Evolutionary conservation across 106 monocot species (phyloP).

Genomic region (Vanilla planifolia): DNA sequence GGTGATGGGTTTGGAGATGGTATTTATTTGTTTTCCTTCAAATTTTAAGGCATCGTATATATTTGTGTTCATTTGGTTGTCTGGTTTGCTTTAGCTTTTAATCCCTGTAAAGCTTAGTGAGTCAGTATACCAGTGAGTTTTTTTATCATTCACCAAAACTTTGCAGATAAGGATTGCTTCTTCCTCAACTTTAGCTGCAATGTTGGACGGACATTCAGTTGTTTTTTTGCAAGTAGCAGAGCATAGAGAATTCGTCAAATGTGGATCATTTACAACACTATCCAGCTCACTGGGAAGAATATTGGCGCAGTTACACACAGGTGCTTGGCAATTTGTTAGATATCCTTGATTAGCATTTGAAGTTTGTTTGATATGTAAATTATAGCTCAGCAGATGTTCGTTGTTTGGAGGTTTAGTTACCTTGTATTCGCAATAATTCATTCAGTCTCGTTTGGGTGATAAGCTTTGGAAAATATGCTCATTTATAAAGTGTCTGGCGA

Average conservation of each 20-base stretch:
- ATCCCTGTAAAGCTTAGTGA: no score
- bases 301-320: slow-evolving; percentile 88
- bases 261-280: slow-evolving; percentile 84
- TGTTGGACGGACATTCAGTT: slow-evolving; percentile 65
- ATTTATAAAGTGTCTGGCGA: no score
- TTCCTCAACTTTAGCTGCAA: slow-evolving; percentile 59
- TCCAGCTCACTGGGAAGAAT: slow-evolving; percentile 86
- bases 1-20: no score
- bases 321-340: slow-evolving; percentile 21
- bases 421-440: no score
- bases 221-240: slow-evolving; percentile 85
- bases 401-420: slow-evolving; percentile 2
- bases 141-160: no score
- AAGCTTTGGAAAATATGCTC: no score
- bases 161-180: slow-evolving; percentile 66
- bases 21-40: no score
- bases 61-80: no score
- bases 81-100: no score
- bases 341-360: background rate
- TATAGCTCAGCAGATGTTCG: background rate
- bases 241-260: slow-evolving; percentile 55
- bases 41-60: no score
- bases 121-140: no score
- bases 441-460: no score
- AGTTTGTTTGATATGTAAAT: background rate